Percentiles rank a stretch among this genome's conserved stretches.
phyloP scores from a whole-genome alignment of 345 rosid species.

The Gossypium australe region DNA sequence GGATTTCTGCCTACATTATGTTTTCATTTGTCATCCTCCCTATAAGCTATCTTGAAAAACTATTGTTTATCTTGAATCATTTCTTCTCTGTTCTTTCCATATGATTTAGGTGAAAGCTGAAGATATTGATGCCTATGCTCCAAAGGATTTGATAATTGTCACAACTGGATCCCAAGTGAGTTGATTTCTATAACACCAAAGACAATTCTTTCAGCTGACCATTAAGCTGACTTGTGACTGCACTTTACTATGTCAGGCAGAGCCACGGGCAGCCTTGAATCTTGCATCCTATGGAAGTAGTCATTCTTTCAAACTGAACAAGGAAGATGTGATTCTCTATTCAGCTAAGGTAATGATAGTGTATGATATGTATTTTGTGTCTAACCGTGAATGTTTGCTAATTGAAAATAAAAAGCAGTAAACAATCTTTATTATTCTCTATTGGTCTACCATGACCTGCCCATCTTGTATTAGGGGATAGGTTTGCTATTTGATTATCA shows the following conservation, averaged over 20 bases:
- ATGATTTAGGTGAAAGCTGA: slow-evolving; percentile 72
- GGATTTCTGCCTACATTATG: background rate
- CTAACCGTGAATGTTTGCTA: background rate
- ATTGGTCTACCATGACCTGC: background rate
- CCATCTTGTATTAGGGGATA: background rate
- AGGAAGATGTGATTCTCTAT: slow-evolving; percentile 81
- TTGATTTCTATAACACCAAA: slow-evolving; percentile 16
- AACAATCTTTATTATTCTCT: background rate
- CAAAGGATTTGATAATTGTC: slow-evolving; percentile 88
- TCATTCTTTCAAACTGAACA: slow-evolving; percentile 75
- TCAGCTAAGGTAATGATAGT: slow-evolving; percentile 75
- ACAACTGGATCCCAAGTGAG: slow-evolving; percentile 99
- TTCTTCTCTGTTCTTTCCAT: slow-evolving; percentile 11
- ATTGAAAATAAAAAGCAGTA: background rate
- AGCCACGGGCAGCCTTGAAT: slow-evolving; percentile 95
- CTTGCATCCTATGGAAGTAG: slow-evolving; percentile 95
- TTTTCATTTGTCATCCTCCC: background rate
- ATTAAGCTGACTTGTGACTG: slow-evolving; percentile 28
- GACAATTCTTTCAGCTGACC: slow-evolving; percentile 3
- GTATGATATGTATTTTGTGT: background rate
- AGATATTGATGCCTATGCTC: slow-evolving; percentile 93
- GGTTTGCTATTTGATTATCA: background rate
- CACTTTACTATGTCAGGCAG: slow-evolving; percentile 71
- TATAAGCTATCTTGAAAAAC: background rate
- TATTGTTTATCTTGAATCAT: background rate